These are phyloP conservation scores for Triglochin maritima DNA, from an alignment of 106 monocot species.

Conservation along the genomic window DNA sequence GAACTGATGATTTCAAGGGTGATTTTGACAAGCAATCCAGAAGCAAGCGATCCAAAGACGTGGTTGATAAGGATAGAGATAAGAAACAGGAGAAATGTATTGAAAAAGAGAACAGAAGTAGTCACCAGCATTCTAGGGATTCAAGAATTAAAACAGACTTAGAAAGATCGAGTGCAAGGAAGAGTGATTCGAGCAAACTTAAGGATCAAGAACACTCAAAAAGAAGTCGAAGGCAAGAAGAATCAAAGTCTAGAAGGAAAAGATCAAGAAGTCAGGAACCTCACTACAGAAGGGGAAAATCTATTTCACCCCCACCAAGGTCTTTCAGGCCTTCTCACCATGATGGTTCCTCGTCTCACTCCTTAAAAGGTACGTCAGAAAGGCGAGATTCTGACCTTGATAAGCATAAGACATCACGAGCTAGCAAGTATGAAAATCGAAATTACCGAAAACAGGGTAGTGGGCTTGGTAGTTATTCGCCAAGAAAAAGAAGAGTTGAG, in stretches of 20 bases:
- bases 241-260: conserved; percentile 36
- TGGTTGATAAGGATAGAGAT: conserved; percentile 24
- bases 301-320: conserved; percentile 48
- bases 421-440: conserved; percentile 33
- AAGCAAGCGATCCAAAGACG: conserved; percentile 28
- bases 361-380: conserved; percentile 32
- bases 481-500: conserved; percentile 73
- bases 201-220: conserved; percentile 28
- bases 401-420: conserved; percentile 33
- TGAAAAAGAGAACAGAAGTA: conserved; percentile 30
- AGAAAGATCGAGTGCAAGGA: conserved; percentile 29
- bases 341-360: conserved; percentile 20
- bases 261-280: conserved; percentile 58
- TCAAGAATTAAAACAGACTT: conserved; percentile 26
- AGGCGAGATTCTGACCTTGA: conserved; percentile 39
- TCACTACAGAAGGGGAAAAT: conserved; percentile 31
- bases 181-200: conserved; percentile 27
- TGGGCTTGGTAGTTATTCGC: conserved; percentile 88
- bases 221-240: conserved; percentile 33
- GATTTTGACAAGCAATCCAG: conserved; percentile 15
- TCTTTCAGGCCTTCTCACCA: conserved; percentile 21
- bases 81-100: conserved; percentile 20
- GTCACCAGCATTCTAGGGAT: conserved; percentile 16
- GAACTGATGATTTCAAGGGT: conserved; percentile 14
- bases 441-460: conserved; percentile 42